Evolutionary conservation across 768 basidiomycete species (phyloP).

Genomic region (Naematelia encephala): DNA sequence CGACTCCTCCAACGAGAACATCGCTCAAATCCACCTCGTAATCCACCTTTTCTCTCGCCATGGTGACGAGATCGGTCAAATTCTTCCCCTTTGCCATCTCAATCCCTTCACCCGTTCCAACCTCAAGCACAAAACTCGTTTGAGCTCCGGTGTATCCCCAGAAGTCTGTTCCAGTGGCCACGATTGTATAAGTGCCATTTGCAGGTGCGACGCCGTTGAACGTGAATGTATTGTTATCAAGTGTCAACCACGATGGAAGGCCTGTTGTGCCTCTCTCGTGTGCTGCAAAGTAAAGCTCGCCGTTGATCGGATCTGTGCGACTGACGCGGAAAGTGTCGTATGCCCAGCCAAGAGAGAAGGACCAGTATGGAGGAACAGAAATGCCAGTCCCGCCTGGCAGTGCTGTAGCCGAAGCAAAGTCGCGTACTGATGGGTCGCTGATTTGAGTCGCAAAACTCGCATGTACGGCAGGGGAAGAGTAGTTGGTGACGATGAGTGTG

Average conservation of each 20-base stretch:
- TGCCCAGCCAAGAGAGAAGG: slow-evolving; percentile 83
- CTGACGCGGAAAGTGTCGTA: slow-evolving; percentile 61
- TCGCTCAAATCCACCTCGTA: slow-evolving; percentile 50
- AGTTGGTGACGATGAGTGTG: slow-evolving; percentile 45
- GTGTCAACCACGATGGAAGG: slow-evolving; percentile 73
- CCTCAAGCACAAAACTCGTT: slow-evolving; percentile 62
- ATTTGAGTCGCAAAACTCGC: slow-evolving; percentile 61
- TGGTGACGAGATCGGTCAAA: slow-evolving; percentile 61
- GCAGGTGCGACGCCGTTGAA: slow-evolving; percentile 74
- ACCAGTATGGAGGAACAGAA: slow-evolving; percentile 79
- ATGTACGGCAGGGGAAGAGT: slow-evolving; percentile 64
- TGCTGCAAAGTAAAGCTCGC: slow-evolving; percentile 59
- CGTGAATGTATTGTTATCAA: slow-evolving; percentile 68
- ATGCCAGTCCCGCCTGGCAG: slow-evolving; percentile 53
- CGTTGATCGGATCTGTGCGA: slow-evolving; percentile 52
- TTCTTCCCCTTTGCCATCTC: slow-evolving; percentile 28
- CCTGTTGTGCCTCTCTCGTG: slow-evolving; percentile 64
- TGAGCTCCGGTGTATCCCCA: slow-evolving; percentile 68
- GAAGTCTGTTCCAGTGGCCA: slow-evolving; percentile 70
- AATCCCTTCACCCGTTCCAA: slow-evolving; percentile 35
- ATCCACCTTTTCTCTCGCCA: slow-evolving; percentile 59
- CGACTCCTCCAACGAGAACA: slow-evolving; percentile 61
- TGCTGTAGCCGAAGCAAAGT: slow-evolving; percentile 38
- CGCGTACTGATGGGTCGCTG: slow-evolving; percentile 62
- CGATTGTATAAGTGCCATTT: slow-evolving; percentile 54